Evolutionary conservation across 1,284 basidiomycete genomes (phyloP).

Genomic region (Takashimella tepidaria): DNA sequence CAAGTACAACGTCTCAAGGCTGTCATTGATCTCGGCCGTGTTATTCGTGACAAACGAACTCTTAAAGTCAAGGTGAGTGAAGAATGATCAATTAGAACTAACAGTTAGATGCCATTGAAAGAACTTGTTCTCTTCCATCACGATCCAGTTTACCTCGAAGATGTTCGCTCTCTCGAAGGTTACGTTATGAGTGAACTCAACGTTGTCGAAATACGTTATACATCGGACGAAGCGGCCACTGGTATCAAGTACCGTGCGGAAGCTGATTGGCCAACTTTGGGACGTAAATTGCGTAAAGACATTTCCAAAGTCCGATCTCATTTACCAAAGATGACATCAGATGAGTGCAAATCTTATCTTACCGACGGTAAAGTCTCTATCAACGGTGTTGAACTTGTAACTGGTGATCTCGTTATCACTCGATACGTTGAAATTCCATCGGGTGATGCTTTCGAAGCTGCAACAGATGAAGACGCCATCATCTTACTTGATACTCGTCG

Average conservation of each 20-base stretch:
- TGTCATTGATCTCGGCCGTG: conserved; percentile 87
- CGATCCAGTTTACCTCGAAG: conserved; percentile 75
- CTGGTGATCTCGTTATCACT: conserved; percentile 84
- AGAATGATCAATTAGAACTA: not conserved
- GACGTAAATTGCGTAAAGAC: conserved; percentile 91
- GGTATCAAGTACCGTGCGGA: conserved; percentile 87
- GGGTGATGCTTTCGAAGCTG: conserved; percentile 62
- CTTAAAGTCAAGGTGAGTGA: conserved; percentile 78
- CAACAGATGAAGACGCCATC: conserved; percentile 92
- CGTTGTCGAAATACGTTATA: conserved; percentile 83
- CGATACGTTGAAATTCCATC: conserved; percentile 73
- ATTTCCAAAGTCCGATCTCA: conserved; percentile 84
- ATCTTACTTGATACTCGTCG: conserved; percentile 84
- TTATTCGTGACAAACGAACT: conserved; percentile 81
- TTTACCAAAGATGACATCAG: conserved; percentile 73
- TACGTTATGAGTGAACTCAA: conserved; percentile 97
- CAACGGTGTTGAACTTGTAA: conserved; percentile 82
- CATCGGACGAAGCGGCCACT: conserved; percentile 76
- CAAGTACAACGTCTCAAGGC: conserved; percentile 91
- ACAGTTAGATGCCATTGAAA: conserved; percentile 60
- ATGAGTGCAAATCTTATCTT: conserved; percentile 75
- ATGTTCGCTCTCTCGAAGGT: conserved; percentile 75
- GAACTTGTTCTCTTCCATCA: conserved; percentile 94
- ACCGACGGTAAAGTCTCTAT: conserved; percentile 72
- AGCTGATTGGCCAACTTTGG: conserved; percentile 94